These are phyloP conservation scores for Crassisporium funariophilum DNA, from an alignment of 768 basidiomycete genomes.

Conservation along the genomic window DNA sequence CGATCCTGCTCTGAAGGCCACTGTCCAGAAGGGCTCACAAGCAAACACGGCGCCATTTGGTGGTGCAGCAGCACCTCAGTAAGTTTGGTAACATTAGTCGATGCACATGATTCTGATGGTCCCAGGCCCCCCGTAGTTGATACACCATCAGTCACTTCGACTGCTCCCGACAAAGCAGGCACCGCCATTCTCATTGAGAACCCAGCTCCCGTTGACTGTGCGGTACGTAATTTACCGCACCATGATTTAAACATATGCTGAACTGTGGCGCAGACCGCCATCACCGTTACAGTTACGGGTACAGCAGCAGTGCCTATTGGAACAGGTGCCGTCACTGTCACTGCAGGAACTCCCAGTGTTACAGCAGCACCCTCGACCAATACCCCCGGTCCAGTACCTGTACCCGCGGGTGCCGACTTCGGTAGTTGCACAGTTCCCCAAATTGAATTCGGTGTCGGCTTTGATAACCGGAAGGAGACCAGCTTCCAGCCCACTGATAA, in stretches of 20 bases:
- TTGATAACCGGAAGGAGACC: conserved; percentile 61
- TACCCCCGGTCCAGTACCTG: conserved; percentile 17
- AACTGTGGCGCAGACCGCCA: conserved; percentile 21
- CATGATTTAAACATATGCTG: neutral
- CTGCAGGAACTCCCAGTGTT: conserved; percentile 28
- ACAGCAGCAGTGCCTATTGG: conserved; percentile 28
- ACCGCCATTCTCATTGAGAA: neutral
- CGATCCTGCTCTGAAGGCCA: conserved; percentile 40
- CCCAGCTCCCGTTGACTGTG: conserved; percentile 17
- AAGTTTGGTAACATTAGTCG: no score
- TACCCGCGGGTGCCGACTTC: conserved; percentile 42
- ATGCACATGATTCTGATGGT: no score
- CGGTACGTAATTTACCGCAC: conserved; percentile 23
- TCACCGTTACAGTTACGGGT: conserved; percentile 39
- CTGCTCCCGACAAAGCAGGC: no score
- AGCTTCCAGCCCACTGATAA: conserved; percentile 57
- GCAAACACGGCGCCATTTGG: conserved; percentile 50
- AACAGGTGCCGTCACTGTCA: conserved; percentile 29
- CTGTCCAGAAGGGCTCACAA: conserved; percentile 50
- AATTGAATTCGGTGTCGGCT: conserved; percentile 59
- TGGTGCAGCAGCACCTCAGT: conserved; percentile 16
- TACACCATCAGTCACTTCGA: no score
- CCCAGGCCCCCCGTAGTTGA: no score
- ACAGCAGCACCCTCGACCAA: conserved; percentile 18
- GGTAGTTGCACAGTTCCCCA: conserved; percentile 58